Conservation (phyloP, 1,139 yeast species). For the Scheffersomyces parashehatae region DNA sequence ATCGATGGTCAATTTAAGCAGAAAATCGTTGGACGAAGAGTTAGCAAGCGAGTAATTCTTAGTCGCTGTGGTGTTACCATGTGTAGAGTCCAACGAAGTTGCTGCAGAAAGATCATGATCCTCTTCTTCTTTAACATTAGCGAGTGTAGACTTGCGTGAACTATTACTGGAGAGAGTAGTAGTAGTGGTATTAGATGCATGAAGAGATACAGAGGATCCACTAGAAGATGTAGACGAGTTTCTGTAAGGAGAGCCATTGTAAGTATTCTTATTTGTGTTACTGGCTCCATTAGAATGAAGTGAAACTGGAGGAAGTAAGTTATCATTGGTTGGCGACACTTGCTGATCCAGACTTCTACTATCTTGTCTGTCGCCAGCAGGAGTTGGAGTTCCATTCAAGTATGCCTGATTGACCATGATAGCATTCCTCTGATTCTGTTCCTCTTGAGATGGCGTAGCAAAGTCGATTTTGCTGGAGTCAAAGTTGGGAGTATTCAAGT, state of each 20-base stretch:
- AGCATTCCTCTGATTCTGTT: not conserved
- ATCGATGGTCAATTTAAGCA: conserved; percentile 40
- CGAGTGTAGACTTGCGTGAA: not conserved
- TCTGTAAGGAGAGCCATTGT: not conserved
- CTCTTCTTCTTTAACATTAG: conserved; percentile 1
- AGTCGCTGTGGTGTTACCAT: not conserved
- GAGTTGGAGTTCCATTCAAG: not conserved
- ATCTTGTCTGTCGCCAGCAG: conserved; percentile 1
- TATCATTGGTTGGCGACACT: conserved; percentile 7
- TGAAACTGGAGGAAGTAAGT: conserved; percentile 37
- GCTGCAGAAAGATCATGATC: conserved; percentile 3
- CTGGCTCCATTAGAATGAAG: conserved; percentile 5
- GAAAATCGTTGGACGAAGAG: conserved; percentile 22
- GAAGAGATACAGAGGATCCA: not conserved
- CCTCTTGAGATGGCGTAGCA: conserved; percentile 8
- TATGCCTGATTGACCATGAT: not conserved
- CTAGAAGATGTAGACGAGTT: not conserved
- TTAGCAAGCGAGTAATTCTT: conserved; percentile 1
- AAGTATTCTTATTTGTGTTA: not conserved
- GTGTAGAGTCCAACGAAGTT: not conserved
- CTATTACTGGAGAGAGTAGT: too few species aligned
- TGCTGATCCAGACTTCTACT: not conserved
- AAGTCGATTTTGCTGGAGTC: conserved; percentile 3
- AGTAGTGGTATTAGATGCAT: too few species aligned
- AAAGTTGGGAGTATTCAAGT: conserved; percentile 12